Conservation (phyloP, 78 protist genomes). For the Dictyostelium capitatum region DNA sequence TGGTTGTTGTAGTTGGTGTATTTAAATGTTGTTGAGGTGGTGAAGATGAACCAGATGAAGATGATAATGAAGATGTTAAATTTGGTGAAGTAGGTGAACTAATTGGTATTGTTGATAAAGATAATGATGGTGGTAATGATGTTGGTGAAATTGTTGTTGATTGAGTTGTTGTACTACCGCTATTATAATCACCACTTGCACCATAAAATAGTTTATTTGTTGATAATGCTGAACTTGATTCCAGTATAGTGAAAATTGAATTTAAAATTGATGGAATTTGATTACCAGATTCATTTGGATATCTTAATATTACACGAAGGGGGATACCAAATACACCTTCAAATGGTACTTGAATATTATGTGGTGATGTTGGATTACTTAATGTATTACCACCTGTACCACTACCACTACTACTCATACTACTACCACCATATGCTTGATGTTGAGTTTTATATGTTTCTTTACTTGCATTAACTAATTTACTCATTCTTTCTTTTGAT, state of each 20-base stretch:
- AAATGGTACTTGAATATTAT: constrained; percentile 28
- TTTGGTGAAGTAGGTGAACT: background rate
- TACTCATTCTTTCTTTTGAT: constrained; percentile 73
- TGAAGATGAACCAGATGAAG: background rate
- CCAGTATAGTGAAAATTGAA: constrained; percentile 20
- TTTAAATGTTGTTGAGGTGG: background rate
- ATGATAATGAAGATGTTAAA: constrained; percentile 17
- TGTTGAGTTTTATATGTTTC: constrained; percentile 34
- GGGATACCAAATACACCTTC: constrained; percentile 80
- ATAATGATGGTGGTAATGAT: background rate
- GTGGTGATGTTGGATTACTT: background rate
- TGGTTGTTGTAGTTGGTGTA: background rate
- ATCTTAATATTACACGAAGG: constrained; percentile 53
- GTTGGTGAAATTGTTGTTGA: background rate
- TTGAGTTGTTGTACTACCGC: background rate
- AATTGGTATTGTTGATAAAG: background rate
- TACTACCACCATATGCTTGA: background rate
- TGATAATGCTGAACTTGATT: constrained; percentile 49
- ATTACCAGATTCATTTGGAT: constrained; percentile 47
- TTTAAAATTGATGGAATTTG: constrained; percentile 62
- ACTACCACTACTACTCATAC: background rate
- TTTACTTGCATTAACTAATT: constrained; percentile 46
- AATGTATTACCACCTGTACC: background rate
- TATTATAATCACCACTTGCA: background rate
- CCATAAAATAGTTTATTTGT: constrained; percentile 11